Conservation (phyloP, 2,329 filamentous ascomycete species). For the Coniochaeta sp. region DNA sequence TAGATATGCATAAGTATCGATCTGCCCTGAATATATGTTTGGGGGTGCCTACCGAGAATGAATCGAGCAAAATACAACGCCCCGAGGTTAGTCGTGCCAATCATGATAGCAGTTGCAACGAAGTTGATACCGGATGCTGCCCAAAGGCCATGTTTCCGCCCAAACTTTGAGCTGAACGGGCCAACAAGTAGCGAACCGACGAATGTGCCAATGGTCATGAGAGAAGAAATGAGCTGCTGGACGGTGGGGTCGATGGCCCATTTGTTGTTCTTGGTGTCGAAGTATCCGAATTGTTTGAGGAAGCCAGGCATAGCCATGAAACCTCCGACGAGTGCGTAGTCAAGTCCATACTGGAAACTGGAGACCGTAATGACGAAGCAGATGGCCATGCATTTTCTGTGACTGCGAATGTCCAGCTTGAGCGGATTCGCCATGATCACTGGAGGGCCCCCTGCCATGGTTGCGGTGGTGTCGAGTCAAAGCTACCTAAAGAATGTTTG, state of each 20-base stretch:
- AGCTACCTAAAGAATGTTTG: neutral
- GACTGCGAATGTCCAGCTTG: conserved; percentile 8
- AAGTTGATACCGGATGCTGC: conserved; percentile 19
- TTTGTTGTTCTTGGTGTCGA: conserved; percentile 12
- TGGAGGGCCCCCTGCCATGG: conserved; percentile 11
- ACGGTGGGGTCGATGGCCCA: conserved; percentile 26
- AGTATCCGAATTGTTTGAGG: conserved; percentile 25
- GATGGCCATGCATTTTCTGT: conserved; percentile 8
- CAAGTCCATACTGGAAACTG: conserved; percentile 26
- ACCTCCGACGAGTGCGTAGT: conserved; percentile 25
- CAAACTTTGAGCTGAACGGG: conserved; percentile 19
- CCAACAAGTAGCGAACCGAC: conserved; percentile 22
- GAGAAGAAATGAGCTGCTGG: conserved; percentile 26
- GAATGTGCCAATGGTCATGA: conserved; percentile 27
- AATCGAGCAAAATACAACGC: conserved; percentile 23
- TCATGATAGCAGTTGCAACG: conserved; percentile 21
- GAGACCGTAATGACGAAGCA: conserved; percentile 23
- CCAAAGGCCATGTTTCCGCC: conserved; percentile 20
- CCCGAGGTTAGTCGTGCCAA: conserved; percentile 20
- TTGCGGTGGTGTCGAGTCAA: conserved; percentile 1
- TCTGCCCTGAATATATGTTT: no score
- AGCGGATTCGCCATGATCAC: conserved; percentile 14
- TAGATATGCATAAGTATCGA: no score
- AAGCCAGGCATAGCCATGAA: conserved; percentile 28
- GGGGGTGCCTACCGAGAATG: conserved; percentile 17